Evolutionary conservation across 352 stramenopile species (phyloP).

Genomic region (Phytophthora citricola): DNA sequence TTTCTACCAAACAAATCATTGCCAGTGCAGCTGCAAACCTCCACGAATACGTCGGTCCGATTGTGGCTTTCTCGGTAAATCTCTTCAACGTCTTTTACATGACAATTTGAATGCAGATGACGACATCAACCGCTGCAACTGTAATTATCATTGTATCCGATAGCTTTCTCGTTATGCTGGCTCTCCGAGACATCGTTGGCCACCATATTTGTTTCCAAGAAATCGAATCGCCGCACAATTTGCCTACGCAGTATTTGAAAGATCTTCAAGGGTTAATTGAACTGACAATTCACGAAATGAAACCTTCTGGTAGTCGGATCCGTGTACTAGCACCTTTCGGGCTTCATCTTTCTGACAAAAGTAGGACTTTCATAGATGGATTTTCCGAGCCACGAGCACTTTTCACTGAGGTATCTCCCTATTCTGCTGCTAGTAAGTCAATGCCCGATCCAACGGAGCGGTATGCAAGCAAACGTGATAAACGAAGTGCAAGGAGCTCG

Average conservation of each 20-base stretch:
- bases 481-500: neutral
- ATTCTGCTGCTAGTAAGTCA: neutral
- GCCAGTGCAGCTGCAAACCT: neutral
- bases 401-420: neutral
- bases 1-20: neutral
- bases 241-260: neutral
- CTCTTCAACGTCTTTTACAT: constrained; percentile 3
- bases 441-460: neutral
- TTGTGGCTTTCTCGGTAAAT: neutral
- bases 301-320: neutral
- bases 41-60: constrained; percentile 1
- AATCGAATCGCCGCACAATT: neutral
- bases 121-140: neutral
- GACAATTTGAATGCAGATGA: neutral
- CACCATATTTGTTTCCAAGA: neutral
- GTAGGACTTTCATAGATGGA: neutral
- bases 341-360: neutral
- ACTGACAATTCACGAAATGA: neutral
- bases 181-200: neutral
- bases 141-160: neutral
- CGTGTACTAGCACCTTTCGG: neutral
- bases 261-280: neutral
- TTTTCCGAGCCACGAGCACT: neutral
- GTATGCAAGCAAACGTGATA: neutral
- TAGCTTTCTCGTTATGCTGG: neutral